These are phyloP conservation scores for Hyphodiscus sp. DNA, from an alignment of 2,329 filamentous ascomycete species.

Conservation along the genomic window DNA sequence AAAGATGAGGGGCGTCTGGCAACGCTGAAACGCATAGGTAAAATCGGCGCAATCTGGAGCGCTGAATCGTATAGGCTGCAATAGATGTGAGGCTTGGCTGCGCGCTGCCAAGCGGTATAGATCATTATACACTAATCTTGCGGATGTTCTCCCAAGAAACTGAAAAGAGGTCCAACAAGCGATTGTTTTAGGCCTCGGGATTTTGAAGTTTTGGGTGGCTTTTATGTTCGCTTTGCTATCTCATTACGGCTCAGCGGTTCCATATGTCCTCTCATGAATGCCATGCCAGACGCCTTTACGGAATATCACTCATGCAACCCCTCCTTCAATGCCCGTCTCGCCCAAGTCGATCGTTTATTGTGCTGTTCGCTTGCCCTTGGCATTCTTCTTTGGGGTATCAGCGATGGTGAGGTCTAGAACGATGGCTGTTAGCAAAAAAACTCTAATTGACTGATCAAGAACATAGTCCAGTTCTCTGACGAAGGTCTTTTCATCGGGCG, in stretches of 20 bases:
- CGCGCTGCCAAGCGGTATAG: no score
- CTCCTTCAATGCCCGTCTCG: constrained; percentile 1
- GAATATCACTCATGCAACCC: constrained; percentile 12
- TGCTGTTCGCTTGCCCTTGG: constrained; percentile 31
- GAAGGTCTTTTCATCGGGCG: not conserved
- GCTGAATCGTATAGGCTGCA: not conserved
- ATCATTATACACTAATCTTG: not conserved
- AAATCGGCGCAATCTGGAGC: no score
- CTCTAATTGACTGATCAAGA: not conserved
- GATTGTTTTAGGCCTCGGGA: not conserved
- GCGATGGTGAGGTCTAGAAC: constrained; percentile 48
- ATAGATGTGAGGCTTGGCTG: no score
- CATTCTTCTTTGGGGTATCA: constrained; percentile 58
- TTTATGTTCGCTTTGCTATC: constrained; percentile 20
- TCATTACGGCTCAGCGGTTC: constrained; percentile 16
- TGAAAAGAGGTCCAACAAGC: not conserved
- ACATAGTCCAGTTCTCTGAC: not conserved
- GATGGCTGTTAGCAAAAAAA: constrained; percentile 2
- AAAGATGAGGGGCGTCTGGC: no score
- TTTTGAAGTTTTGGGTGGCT: constrained; percentile 10
- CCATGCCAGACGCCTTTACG: constrained; percentile 18
- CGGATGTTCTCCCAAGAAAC: not conserved
- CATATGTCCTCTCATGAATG: constrained; percentile 12
- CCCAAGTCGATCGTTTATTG: constrained; percentile 11
- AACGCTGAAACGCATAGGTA: no score